Evolutionary conservation across 257 asterid species (phyloP).

Genomic region (Nicotiana tomentosiformis): DNA sequence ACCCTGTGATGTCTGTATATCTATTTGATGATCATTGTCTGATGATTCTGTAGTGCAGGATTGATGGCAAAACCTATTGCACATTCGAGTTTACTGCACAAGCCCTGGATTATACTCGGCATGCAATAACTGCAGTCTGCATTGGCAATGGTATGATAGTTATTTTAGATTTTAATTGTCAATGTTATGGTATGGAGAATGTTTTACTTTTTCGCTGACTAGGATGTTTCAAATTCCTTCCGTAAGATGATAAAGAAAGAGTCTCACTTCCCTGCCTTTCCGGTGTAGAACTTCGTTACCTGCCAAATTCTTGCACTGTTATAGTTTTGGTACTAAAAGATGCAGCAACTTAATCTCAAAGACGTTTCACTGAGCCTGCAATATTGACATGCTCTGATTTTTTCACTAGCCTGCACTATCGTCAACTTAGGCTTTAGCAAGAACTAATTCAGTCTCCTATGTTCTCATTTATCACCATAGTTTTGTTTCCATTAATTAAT

Average conservation of each 20-base stretch:
- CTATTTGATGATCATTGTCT: conserved; percentile 10
- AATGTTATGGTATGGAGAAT: not conserved
- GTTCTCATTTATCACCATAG: not conserved
- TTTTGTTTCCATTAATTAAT: not conserved
- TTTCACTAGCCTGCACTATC: not conserved
- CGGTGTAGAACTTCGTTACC: not conserved
- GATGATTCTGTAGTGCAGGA: conserved; percentile 48
- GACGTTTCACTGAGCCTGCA: too few species aligned
- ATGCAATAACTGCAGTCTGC: conserved; percentile 75
- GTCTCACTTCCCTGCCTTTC: not conserved
- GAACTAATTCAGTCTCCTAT: not conserved
- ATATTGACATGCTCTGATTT: not conserved
- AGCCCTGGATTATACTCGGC: conserved; percentile 84
- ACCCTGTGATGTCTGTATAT: too few species aligned
- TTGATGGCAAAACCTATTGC: conserved; percentile 74
- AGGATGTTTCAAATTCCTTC: not conserved
- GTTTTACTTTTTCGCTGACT: not conserved
- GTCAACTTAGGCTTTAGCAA: not conserved
- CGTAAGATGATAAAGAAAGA: not conserved
- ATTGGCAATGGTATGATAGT: conserved; percentile 64
- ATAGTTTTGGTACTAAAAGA: not conserved
- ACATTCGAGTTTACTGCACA: conserved; percentile 65
- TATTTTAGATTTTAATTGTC: not conserved
- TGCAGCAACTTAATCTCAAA: not conserved
- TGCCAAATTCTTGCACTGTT: not conserved